Percentiles rank a stretch among this genome's conserved stretches.
These are phyloP conservation scores for Pseudognaphalium luteoalbum DNA, from an alignment of 129 eudicot genomes.

Conservation along the genomic window DNA sequence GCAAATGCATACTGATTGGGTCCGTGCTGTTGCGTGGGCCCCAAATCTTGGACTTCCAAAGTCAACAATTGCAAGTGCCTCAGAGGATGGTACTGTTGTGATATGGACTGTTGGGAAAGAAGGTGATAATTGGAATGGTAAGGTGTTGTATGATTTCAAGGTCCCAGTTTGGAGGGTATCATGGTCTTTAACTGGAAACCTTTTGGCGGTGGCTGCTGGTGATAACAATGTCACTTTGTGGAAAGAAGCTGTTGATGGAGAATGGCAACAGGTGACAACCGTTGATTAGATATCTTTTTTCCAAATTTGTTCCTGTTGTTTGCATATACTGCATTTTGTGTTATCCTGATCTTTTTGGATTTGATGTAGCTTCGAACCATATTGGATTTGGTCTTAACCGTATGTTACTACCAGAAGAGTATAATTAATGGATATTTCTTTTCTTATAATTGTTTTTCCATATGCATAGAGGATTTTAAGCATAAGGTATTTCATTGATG, in stretches of 20 bases:
- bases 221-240: constrained; percentile 44
- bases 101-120: constrained; percentile 39
- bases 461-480: not conserved
- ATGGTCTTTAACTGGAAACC: constrained; percentile 41
- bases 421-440: not conserved
- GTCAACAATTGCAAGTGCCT: constrained; percentile 37
- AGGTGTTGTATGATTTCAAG: constrained; percentile 39
- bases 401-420: not conserved
- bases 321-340: not conserved
- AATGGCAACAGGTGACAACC: constrained; percentile 40
- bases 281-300: constrained; percentile 30
- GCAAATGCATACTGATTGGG: constrained; percentile 35
- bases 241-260: constrained; percentile 45
- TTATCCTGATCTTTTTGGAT: not conserved
- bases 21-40: constrained; percentile 41
- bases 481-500: not conserved
- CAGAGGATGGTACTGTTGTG: constrained; percentile 39
- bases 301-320: not conserved
- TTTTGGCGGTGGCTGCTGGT: constrained; percentile 43
- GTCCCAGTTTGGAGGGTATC: constrained; percentile 47
- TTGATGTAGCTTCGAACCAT: not conserved
- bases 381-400: not conserved
- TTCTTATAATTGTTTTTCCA: not conserved
- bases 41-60: constrained; percentile 42
- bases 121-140: constrained; percentile 40